A percentile compares a stretch with the other conserved stretches of the same genome.
Conservation (phyloP, 179 eudicot species). For the Camellia oleifera region DNA sequence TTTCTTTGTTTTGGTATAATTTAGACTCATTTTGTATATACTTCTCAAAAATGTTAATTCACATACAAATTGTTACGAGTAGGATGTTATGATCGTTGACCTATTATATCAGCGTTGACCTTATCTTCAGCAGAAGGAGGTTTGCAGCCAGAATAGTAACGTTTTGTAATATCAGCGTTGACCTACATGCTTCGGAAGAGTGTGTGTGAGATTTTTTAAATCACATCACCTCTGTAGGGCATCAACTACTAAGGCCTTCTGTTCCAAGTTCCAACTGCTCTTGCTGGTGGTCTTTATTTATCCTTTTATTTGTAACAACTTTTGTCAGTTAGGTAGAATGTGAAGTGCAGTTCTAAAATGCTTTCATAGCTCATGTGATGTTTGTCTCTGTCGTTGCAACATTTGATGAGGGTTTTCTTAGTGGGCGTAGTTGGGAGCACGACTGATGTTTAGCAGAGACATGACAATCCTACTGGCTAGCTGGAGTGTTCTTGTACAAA, state of each 20-base stretch:
- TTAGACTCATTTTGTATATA: too few species aligned
- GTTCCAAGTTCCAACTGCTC: background rate
- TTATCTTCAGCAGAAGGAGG: slow-evolving; percentile 42
- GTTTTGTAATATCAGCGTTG: slow-evolving; percentile 37
- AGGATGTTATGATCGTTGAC: too few species aligned
- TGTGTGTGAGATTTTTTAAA: slow-evolving; percentile 67
- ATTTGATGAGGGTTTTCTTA: background rate
- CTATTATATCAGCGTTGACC: slow-evolving; percentile 64
- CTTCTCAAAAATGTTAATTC: too few species aligned
- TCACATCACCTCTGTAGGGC: slow-evolving; percentile 5
- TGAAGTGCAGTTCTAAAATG: background rate
- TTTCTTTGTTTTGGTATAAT: too few species aligned
- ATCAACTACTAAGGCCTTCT: slow-evolving; percentile 7
- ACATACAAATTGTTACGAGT: too few species aligned
- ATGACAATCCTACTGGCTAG: background rate
- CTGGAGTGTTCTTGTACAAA: background rate
- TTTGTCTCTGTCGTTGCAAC: background rate
- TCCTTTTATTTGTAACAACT: background rate
- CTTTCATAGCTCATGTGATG: background rate
- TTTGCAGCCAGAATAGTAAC: slow-evolving; percentile 11
- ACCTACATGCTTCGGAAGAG: slow-evolving; percentile 78
- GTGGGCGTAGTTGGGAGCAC: background rate
- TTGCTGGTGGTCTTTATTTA: slow-evolving; percentile 4
- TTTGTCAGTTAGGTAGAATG: background rate
- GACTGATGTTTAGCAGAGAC: background rate